Evolutionary conservation across 2,329 filamentous ascomycete species (phyloP), one percentile per base, ranked within the genome.

Genomic region (Pseudohalonectria lignicola): DNA sequence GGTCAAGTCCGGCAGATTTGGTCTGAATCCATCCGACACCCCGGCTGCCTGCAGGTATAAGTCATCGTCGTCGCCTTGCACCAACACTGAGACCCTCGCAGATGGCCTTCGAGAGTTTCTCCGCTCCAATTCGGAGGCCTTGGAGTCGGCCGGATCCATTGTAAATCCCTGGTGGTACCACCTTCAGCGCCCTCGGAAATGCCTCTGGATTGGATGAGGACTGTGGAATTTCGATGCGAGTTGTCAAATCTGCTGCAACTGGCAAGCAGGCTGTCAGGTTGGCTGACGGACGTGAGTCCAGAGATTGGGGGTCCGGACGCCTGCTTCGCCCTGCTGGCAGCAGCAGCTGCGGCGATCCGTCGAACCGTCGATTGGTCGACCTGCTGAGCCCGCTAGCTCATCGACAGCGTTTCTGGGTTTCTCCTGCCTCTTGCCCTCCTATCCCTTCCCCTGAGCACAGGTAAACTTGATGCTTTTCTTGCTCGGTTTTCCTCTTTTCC

Each of bases 21-120:
- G 43, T 13, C 45, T 35, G 21, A 47, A 47, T n/a, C 45, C 48
- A 25, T 47, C 43, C 6, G 44, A 39, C 3, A 47, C 40, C 18
- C 19, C 39, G 18, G 41, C 21, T 2, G 40, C 39, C 12, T 42
- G 10, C 16, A 41, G 28, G 15, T 41, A 40, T 7, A 20, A 20
- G 18, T 42, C 37, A 23, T 36, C 29, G 11, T 26, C 17, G 19
- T 43, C 44, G 8, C 29, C 32, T 7, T 20, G 31, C 18, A 31
- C 18, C 12, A 43, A 37, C 7, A 44, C n/a, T 2, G 46, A 48
- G 4, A 43, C 17, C 2, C 36, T 19, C 6, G 43, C 21, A 16
- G 46, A 50, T n/a, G 35, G 25, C 15, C 44, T 43, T 21, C 36
- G 20, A 16, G 48, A 46, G 19, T 41, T 39, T 26, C 43, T 44